Conservation (phyloP, 1,284 basidiomycete species). For the Filobasidium uniguttulatum region DNA sequence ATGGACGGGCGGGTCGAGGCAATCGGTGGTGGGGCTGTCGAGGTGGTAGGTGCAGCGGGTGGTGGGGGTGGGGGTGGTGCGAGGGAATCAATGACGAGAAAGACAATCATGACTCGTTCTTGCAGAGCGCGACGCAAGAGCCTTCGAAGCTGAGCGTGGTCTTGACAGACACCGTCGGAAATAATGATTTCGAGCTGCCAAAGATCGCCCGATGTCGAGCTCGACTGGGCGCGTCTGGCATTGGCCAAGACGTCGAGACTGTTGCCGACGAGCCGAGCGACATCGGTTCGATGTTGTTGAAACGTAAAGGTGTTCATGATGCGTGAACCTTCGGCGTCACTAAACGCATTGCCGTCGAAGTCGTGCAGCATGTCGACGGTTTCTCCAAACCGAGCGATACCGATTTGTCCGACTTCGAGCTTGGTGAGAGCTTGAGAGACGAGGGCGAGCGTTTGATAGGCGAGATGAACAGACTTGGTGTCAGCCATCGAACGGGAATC, state of each 20-base stretch:
- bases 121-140: constrained; percentile 75
- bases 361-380: constrained; percentile 75
- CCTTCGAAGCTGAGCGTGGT: constrained; percentile 71
- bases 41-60: constrained; percentile 12
- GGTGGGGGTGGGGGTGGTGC: constrained; percentile 20
- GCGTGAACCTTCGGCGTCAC: constrained; percentile 60
- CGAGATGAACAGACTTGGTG: constrained; percentile 80
- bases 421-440: constrained; percentile 81
- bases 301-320: constrained; percentile 79
- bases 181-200: constrained; percentile 99
- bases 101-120: constrained; percentile 89
- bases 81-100: constrained; percentile 87
- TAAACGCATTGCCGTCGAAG: constrained; percentile 62
- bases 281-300: constrained; percentile 80
- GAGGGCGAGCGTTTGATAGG: constrained; percentile 84
- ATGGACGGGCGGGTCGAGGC: constrained; percentile 47
- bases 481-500: constrained; percentile 96
- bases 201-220: constrained; percentile 54
- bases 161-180: constrained; percentile 95
- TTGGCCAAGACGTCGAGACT: constrained; percentile 64
- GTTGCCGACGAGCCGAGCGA: constrained; percentile 69
- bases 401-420: constrained; percentile 88
- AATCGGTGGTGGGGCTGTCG: constrained; percentile 7
- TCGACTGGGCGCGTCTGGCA: constrained; percentile 54
- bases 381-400: constrained; percentile 82